Conservation (phyloP, 2,329 filamentous ascomycete genomes). For the Hymenoscyphus fructigenus region DNA sequence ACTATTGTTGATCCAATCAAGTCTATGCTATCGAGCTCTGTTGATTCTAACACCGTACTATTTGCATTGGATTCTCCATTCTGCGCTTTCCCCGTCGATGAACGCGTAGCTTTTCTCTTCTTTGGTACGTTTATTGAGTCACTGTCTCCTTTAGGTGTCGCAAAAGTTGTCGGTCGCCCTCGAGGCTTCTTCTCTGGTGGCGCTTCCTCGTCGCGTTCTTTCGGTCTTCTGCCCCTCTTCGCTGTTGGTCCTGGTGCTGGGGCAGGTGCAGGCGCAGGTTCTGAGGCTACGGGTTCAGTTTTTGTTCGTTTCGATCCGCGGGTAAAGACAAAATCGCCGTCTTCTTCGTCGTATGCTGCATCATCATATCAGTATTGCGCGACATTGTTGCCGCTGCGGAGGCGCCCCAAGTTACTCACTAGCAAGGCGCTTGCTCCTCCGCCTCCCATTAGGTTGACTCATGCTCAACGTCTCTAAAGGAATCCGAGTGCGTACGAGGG, state of each 20-base stretch:
- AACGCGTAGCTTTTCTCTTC: conserved; percentile 46
- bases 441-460: conserved; percentile 57
- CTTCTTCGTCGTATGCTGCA: conserved; percentile 65
- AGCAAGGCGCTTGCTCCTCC: conserved; percentile 64
- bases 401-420: conserved; percentile 45
- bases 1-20: conserved; percentile 24
- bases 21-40: conserved; percentile 33
- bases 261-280: conserved; percentile 42
- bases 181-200: conserved; percentile 44
- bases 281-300: conserved; percentile 47
- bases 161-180: conserved; percentile 36
- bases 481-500: conserved; percentile 62
- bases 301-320: conserved; percentile 66
- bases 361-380: conserved; percentile 14
- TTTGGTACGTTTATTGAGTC: conserved; percentile 41
- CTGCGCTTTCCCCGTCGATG: conserved; percentile 41
- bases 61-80: conserved; percentile 26
- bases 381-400: conserved; percentile 13
- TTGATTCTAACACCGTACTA: conserved; percentile 22
- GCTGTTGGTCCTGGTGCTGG: conserved; percentile 36
- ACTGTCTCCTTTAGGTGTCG: conserved; percentile 35
- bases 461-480: conserved; percentile 68
- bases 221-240: conserved; percentile 37
- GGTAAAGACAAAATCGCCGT: conserved; percentile 76
- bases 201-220: conserved; percentile 38